phyloP scores from a whole-genome alignment of 352 stramenopile genomes.

The Globisporangium okanoganense region DNA sequence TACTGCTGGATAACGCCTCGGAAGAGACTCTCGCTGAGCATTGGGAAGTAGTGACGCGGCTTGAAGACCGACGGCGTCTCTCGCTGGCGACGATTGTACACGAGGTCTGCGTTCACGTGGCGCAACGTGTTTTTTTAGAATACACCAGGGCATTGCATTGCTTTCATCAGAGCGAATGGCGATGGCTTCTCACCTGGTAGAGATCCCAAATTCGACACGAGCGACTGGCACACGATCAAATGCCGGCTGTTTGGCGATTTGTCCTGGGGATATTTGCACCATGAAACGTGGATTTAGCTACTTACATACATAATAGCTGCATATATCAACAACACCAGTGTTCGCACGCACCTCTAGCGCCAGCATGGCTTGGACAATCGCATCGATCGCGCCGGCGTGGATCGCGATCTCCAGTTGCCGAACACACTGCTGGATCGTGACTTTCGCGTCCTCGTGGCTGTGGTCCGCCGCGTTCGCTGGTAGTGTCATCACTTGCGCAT shows the following conservation, averaged over 20 bases:
- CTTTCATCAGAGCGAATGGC: background rate
- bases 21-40: conserved; percentile 44
- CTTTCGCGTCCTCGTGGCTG: conserved; percentile 24
- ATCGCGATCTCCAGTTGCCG: conserved; percentile 39
- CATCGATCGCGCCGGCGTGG: conserved; percentile 20
- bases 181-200: conserved; percentile 37
- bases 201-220: conserved; percentile 40
- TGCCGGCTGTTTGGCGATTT: conserved; percentile 7
- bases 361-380: conserved; percentile 35
- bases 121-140: no score
- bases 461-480: conserved; percentile 1
- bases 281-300: background rate
- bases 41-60: conserved; percentile 38
- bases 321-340: background rate
- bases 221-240: conserved; percentile 22
- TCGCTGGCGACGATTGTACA: conserved; percentile 56
- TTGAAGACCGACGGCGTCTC: conserved; percentile 43
- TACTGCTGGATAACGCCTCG: conserved; percentile 12
- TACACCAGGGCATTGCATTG: background rate
- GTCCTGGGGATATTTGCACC: background rate
- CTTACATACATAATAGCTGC: background rate
- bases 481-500: background rate
- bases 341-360: conserved; percentile 20
- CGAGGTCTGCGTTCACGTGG: conserved; percentile 30
- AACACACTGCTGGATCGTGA: conserved; percentile 41